These are phyloP conservation scores for Helotiales sp. DNA, from an alignment of 2,329 filamentous ascomycete genomes.

Conservation along the genomic window DNA sequence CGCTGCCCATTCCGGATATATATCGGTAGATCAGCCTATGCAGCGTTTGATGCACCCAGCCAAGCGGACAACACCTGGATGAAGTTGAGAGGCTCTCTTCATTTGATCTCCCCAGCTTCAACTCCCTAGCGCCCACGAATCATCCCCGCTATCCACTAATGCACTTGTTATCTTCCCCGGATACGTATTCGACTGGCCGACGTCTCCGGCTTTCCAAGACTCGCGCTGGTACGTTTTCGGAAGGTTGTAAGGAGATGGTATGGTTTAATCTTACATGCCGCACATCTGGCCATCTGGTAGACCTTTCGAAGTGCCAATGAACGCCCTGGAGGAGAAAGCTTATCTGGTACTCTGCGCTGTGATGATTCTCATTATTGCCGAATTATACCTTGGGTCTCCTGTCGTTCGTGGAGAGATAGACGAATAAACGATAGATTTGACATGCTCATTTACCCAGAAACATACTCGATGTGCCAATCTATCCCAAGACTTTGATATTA, in stretches of 20 bases:
- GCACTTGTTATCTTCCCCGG: conserved; percentile 5
- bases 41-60: background rate
- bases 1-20: conserved; percentile 23
- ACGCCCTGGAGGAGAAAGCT: background rate
- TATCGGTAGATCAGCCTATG: conserved; percentile 28
- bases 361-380: background rate
- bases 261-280: background rate
- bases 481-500: background rate
- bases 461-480: background rate
- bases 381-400: background rate
- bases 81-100: background rate
- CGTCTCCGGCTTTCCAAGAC: background rate
- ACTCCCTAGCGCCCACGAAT: background rate
- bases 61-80: background rate
- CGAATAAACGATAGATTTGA: background rate
- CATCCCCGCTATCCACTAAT: background rate
- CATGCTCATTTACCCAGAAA: conserved; percentile 21
- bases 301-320: background rate
- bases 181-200: background rate
- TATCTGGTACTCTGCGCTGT: no score
- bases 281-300: background rate
- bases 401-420: background rate
- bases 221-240: conserved; percentile 6
- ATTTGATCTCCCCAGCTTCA: background rate
- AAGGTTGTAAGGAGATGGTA: background rate